A percentile compares a stretch with the other conserved stretches of the same genome.
phyloP scores from a whole-genome alignment of 1,284 basidiomycete genomes.

The Waitea zeae region DNA sequence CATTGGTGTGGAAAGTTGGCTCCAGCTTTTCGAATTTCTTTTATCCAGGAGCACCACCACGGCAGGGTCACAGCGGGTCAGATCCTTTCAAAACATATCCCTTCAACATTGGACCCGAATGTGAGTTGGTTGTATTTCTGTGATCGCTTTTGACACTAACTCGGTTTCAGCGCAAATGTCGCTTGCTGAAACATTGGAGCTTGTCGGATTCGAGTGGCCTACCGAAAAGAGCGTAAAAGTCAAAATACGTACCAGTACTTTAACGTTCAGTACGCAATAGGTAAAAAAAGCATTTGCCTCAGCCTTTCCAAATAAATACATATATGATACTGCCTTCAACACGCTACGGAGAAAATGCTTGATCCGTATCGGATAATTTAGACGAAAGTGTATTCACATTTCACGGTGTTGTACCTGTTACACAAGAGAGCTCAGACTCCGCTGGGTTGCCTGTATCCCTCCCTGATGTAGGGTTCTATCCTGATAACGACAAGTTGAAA shows the following conservation, averaged over 20 bases:
- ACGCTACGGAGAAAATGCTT: too few relatives aligned
- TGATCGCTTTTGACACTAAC: neutral
- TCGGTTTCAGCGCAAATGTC: conserved; percentile 42
- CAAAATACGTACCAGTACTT: conserved; percentile 60
- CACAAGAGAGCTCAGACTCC: too few relatives aligned
- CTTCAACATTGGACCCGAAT: conserved; percentile 55
- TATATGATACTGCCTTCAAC: too few relatives aligned
- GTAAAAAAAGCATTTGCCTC: too few relatives aligned
- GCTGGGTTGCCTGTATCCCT: too few relatives aligned
- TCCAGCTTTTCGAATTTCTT: conserved; percentile 78
- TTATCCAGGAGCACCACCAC: conserved; percentile 77
- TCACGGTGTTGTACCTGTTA: too few relatives aligned
- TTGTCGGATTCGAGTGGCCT: conserved; percentile 71
- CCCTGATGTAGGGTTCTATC: too few relatives aligned
- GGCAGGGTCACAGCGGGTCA: conserved; percentile 71
- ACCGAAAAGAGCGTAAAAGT: conserved; percentile 68
- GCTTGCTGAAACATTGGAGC: conserved; percentile 50
- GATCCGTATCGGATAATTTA: too few relatives aligned
- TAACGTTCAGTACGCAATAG: conserved; percentile 77
- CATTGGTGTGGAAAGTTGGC: conserved; percentile 85
- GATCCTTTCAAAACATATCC: conserved; percentile 73
- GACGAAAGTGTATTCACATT: too few relatives aligned
- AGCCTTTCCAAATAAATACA: too few relatives aligned
- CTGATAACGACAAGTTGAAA: too few relatives aligned
- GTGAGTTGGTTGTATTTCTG: conserved; percentile 16